Evolutionary conservation across 139 green algal genomes (phyloP), one percentile per base, ranked within the genome.

Genomic region (Axilococcus clingmanii): DNA sequence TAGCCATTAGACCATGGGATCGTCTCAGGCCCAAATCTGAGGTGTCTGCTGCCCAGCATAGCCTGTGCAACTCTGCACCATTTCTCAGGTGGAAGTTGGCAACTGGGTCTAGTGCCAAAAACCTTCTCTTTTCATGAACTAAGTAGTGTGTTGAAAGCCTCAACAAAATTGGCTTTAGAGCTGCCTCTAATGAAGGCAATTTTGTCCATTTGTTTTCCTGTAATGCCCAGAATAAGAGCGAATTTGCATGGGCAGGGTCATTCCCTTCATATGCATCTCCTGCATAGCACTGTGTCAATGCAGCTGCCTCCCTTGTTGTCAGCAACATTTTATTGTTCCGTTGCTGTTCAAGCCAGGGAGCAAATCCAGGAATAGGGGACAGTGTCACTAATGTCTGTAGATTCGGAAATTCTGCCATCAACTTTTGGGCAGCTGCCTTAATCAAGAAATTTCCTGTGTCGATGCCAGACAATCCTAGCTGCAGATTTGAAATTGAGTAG

Each of bases 41-140:
- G 16, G 53, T 35, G 52, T 92, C 77, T 9, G 73, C 76, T 33
- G 59, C 51, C 69, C 65, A 83, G 47, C 83, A 84, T 23, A 93
- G 50, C 3, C 59, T 52, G 63, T 61, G 66, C 33, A 91, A 31
- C 4, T 12, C n/a, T 20, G 84, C 82, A 0, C 84, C 84, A 56
- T 94, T 94, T 12, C 68, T 51, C n/a, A 94, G 40, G 55, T 93
- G 84, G 45, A 93, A 93, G 52, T 86, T 76, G 8, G 79, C 82
- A 12, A 93, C 84, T 12, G 81, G 76, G 52, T 93, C 85, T 45
- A 93, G 69, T 12, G 84, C 79, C 25, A 69, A 59, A 16, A 52
- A 52, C 27, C 52, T 57, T 14, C 77, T 59, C 63, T 64, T 62
- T 69, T 91, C 78, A 2, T 45, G 6, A 40, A 75, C 9, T 44